Evolutionary conservation across 768 basidiomycete species (phyloP).

Genomic region (Agaricus sinodeliciosus): DNA sequence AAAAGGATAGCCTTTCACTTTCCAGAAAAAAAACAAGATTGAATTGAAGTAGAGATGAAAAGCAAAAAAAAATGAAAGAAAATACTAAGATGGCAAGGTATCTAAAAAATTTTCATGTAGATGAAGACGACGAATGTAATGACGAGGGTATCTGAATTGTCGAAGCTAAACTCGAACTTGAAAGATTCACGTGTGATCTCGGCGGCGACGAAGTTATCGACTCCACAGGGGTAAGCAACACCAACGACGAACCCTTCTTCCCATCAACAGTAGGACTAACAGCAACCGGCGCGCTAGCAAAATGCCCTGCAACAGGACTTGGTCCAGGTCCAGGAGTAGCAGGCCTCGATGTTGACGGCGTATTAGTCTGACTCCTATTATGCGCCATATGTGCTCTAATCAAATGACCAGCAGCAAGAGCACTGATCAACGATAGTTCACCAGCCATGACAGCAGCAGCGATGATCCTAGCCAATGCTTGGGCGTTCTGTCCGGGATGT

Average conservation of each 20-base stretch:
- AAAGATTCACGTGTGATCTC: too few relatives aligned
- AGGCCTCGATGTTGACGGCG: conserved; percentile 61
- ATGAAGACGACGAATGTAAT: background rate
- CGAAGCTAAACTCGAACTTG: background rate
- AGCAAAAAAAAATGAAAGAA: background rate
- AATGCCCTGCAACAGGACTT: conserved; percentile 3
- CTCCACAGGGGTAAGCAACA: background rate
- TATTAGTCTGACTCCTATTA: conserved; percentile 80
- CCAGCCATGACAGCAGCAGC: conserved; percentile 96
- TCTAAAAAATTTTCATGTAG: background rate
- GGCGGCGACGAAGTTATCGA: background rate
- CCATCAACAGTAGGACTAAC: background rate
- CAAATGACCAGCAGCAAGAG: conserved; percentile 91
- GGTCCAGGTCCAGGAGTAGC: conserved; percentile 43
- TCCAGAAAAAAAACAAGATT: too few relatives aligned
- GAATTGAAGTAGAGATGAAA: background rate
- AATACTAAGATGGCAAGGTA: background rate
- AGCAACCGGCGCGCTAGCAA: background rate
- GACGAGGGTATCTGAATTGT: background rate
- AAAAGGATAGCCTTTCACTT: too few relatives aligned
- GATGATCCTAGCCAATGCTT: conserved; percentile 83
- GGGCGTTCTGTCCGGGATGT: conserved; percentile 84
- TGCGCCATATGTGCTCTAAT: conserved; percentile 91
- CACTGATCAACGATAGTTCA: conserved; percentile 85
- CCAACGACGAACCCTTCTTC: background rate